A percentile compares a stretch with the other conserved stretches of the same genome.
phyloP scores from a whole-genome alignment of 108 stramenopile genomes.

The Conticribra guillardii region DNA sequence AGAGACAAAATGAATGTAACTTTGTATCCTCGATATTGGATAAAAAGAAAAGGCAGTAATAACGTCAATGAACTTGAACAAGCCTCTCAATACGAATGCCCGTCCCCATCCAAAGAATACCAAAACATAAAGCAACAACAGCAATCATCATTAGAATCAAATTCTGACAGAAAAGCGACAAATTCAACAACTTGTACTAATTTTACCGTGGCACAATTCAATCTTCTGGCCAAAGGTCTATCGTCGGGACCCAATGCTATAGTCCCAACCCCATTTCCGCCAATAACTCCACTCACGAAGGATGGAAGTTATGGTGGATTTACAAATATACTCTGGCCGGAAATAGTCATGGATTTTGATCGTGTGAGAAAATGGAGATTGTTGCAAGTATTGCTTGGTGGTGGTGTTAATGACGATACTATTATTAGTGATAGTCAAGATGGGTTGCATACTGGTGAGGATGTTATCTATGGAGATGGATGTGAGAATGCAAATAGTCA shows the following conservation, averaged over 20 bases:
- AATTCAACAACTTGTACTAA: too few relatives aligned
- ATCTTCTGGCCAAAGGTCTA: conserved; percentile 54
- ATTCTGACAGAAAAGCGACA: too few relatives aligned
- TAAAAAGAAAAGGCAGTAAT: too few relatives aligned
- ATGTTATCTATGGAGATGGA: neutral
- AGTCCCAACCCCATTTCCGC: conserved; percentile 30
- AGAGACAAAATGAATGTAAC: neutral
- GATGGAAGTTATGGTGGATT: conserved; percentile 53
- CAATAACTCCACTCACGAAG: neutral
- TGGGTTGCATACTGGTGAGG: too few relatives aligned
- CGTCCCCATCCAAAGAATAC: too few relatives aligned
- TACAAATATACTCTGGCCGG: conserved; percentile 30
- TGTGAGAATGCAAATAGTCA: neutral
- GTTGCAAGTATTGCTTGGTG: conserved; percentile 46
- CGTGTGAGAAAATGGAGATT: conserved; percentile 55
- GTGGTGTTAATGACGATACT: neutral
- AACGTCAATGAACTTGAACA: too few relatives aligned
- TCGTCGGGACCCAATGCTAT: conserved; percentile 45
- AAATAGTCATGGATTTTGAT: conserved; percentile 48
- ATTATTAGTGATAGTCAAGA: too few relatives aligned
- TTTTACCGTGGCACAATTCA: conserved; percentile 58
- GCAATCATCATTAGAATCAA: too few relatives aligned
- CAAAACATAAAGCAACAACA: too few relatives aligned
- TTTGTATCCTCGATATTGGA: conserved; percentile 7
- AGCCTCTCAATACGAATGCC: too few relatives aligned